Base-by-base conservation (phyloP, 129 eudicot species). In the Centaurea solstitialis region DNA sequence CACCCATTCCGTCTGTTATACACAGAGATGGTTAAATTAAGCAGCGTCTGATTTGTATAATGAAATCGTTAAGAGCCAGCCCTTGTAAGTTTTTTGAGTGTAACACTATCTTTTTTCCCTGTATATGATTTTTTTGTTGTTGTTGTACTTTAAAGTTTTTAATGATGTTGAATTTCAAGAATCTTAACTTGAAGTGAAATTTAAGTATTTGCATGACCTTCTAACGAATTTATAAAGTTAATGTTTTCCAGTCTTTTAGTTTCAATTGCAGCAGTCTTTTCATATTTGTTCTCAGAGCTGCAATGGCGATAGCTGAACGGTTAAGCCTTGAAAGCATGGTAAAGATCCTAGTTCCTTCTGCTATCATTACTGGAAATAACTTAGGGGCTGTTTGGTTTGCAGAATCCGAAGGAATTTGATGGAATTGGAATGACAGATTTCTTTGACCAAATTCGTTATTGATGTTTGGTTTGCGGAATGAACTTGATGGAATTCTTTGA, bases 1-100 rank as follows among this genome's bases (percentile, higher is more conserved):
- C 98, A 47, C 98, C 98, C n/a, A 66, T 70, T 70, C 92, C 90
- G 33, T 86, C 87, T 37, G 69, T 82, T 3, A 91, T 94, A 79
- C 76, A 76, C 35, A 84, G 92, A 84, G 95, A 90, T 76, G 76
- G 9, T 47, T 28, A 26, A 80, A 50, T 35, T n/a, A 3, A 4
- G 37, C 10, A 28, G 70, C 28, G 4, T 6, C n/a, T 65, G 43
- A 33, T 61, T 15, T 64, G 75, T 47, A 21, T 45, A 10, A 39
- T 15, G 53, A 45, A 66, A 10, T 53, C 6, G 65, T 57, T 57
- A 57, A 57, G 61, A 47, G 21, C 24, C 23, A 1, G 40, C 20
- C 74, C 18, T 6, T 53, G 66, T 76, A 73, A 17, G 26, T 71
- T 83, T 20, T 77, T 35, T 67, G 45, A 67, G 68, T 33, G 23